These are phyloP conservation scores for Acacia melanoxylon DNA, from an alignment of 306 rosid species.

Conservation along the genomic window DNA sequence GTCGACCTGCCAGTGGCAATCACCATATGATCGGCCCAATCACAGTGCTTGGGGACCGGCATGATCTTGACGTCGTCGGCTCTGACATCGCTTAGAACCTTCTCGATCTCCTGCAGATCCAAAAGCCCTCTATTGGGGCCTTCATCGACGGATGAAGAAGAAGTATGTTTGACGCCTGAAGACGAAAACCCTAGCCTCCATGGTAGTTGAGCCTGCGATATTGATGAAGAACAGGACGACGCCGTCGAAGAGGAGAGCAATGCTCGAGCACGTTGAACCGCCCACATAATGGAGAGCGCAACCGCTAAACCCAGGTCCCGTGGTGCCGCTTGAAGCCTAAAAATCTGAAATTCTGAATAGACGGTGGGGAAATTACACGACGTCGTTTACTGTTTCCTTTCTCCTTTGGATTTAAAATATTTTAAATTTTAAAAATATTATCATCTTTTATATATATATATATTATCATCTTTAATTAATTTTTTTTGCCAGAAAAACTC, in stretches of 20 bases:
- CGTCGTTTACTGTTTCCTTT: background rate
- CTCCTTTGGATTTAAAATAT: background rate
- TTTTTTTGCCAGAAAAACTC: no score
- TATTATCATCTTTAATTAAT: no score
- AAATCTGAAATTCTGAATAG: no score
- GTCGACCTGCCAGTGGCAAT: constrained; percentile 87
- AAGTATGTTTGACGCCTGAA: constrained; percentile 5
- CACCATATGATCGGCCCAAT: constrained; percentile 91
- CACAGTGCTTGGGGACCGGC: constrained; percentile 51
- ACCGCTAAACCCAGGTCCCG: background rate
- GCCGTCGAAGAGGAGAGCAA: constrained; percentile 8
- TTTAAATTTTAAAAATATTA: no score
- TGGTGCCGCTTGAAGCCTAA: background rate
- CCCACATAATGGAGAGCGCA: constrained; percentile 36
- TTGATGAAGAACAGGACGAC: constrained; percentile 6
- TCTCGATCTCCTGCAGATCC: constrained; percentile 76
- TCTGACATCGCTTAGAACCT: constrained; percentile 73
- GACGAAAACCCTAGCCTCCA: constrained; percentile 47
- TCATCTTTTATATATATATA: no score
- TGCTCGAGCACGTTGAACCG: constrained; percentile 32
- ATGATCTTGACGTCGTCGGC: constrained; percentile 83
- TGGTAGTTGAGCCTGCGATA: constrained; percentile 20
- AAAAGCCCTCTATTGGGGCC: constrained; percentile 32
- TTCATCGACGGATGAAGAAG: constrained; percentile 23
- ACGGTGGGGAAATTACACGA: background rate